These are phyloP conservation scores for Coemansia sp. DNA, from an alignment of 192 early-diverging fungal genomes.

Conservation along the genomic window DNA sequence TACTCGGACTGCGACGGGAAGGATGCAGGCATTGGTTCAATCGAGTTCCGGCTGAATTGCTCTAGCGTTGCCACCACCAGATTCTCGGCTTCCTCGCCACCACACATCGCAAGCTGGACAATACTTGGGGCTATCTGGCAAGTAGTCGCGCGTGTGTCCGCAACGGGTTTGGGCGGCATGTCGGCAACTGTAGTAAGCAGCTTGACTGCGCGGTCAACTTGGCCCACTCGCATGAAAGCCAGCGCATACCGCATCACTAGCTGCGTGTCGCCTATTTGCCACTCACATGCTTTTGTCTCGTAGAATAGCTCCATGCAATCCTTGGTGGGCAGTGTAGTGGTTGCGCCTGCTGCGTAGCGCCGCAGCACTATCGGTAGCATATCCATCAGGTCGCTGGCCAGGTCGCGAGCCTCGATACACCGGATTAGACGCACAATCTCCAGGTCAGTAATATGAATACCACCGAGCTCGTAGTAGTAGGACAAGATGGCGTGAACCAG, in stretches of 20 bases:
- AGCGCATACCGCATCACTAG: conserved; percentile 20
- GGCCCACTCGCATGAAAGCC: conserved; percentile 9
- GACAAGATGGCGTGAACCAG: conserved; percentile 4
- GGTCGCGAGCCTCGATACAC: conserved; percentile 9
- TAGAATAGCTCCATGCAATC: conserved; percentile 11
- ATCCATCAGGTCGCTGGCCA: conserved; percentile 12
- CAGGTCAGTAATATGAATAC: conserved; percentile 8
- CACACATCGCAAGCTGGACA: not conserved
- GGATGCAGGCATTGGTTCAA: conserved; percentile 1
- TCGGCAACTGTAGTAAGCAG: conserved; percentile 11
- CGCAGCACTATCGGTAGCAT: conserved; percentile 22
- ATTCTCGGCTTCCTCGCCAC: not conserved
- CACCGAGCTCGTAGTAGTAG: conserved; percentile 13
- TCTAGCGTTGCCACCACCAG: not conserved
- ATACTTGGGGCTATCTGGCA: not conserved
- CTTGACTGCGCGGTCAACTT: conserved; percentile 1
- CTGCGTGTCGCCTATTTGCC: conserved; percentile 4
- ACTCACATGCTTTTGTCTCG: not conserved
- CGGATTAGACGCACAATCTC: conserved; percentile 24
- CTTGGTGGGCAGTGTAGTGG: not conserved
- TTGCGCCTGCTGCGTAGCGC: conserved; percentile 2
- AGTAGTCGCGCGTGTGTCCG: not conserved
- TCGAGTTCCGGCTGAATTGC: not conserved
- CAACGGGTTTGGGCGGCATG: conserved; percentile 19
- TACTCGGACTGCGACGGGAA: not conserved